Conservation (phyloP, 2,329 filamentous ascomycete species). For the Stachybotrys echinatus region DNA sequence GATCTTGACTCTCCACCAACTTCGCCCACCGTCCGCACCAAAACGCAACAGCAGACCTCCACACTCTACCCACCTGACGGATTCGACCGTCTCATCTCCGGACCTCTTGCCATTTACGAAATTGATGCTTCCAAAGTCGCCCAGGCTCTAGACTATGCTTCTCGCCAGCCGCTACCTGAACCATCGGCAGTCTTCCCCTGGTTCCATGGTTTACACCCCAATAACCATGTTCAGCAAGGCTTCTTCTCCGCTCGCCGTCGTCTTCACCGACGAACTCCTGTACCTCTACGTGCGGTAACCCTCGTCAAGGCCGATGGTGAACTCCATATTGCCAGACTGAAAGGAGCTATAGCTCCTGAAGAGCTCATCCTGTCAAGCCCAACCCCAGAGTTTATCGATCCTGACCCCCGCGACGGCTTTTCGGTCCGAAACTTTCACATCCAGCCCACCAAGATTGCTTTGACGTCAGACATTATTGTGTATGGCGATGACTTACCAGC, state of each 20-base stretch:
- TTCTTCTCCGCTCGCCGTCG: slow-evolving; percentile 82
- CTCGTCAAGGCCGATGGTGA: slow-evolving; percentile 87
- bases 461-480: slow-evolving; percentile 85
- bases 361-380: slow-evolving; percentile 62
- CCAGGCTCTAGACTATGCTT: slow-evolving; percentile 67
- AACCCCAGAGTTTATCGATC: slow-evolving; percentile 65
- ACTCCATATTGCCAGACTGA: slow-evolving; percentile 67
- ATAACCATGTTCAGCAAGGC: slow-evolving; percentile 81
- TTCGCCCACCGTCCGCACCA: slow-evolving; percentile 56
- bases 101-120: slow-evolving; percentile 61
- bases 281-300: slow-evolving; percentile 74
- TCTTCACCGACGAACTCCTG: slow-evolving; percentile 60
- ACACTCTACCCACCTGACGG: slow-evolving; percentile 68
- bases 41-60: slow-evolving; percentile 53
- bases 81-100: slow-evolving; percentile 47
- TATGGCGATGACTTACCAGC: slow-evolving; percentile 70
- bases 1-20: slow-evolving; percentile 58
- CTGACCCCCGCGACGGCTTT: slow-evolving; percentile 85
- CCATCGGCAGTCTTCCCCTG: slow-evolving; percentile 89
- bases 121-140: slow-evolving; percentile 65
- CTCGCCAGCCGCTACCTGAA: slow-evolving; percentile 77
- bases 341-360: slow-evolving; percentile 77
- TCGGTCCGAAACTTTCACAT: slow-evolving; percentile 98
- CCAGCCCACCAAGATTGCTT: slow-evolving; percentile 80
- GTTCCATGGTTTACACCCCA: slow-evolving; percentile 87